Evolutionary conservation across 2,329 filamentous ascomycete genomes (phyloP).

Genomic region (Allantophomopsis cytisporea): DNA sequence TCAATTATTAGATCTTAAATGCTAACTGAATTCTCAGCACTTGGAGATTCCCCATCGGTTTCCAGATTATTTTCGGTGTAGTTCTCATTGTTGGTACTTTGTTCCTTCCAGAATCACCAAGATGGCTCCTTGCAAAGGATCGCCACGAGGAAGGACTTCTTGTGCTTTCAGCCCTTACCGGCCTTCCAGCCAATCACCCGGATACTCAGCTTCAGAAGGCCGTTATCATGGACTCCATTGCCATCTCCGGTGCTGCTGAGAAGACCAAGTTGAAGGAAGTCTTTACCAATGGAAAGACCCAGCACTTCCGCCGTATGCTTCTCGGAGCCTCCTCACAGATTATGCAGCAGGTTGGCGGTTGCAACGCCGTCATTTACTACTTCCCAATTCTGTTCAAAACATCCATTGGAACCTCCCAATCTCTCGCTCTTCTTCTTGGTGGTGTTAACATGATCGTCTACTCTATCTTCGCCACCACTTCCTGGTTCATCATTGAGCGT

Average conservation of each 20-base stretch:
- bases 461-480: constrained; percentile 34
- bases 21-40: constrained; percentile 26
- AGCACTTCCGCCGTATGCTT: constrained; percentile 38
- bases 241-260: constrained; percentile 16
- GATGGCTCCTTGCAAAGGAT: constrained; percentile 93
- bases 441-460: constrained; percentile 43
- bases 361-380: constrained; percentile 30
- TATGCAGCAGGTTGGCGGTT: constrained; percentile 35
- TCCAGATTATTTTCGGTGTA: constrained; percentile 87
- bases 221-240: constrained; percentile 22
- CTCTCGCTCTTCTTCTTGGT: constrained; percentile 37
- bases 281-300: constrained; percentile 36
- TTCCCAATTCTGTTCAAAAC: constrained; percentile 36
- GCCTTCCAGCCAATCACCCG: constrained; percentile 34
- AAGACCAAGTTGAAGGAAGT: constrained; percentile 24
- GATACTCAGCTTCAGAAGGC: constrained; percentile 17
- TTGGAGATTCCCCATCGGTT: constrained; percentile 78
- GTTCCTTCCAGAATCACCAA: constrained; percentile 88
- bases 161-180: constrained; percentile 92
- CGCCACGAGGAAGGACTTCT: constrained; percentile 95
- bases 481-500: constrained; percentile 38
- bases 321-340: constrained; percentile 34
- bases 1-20: too few species aligned
- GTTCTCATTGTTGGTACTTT: constrained; percentile 73
- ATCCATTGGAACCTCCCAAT: constrained; percentile 28